phyloP scores from a whole-genome alignment of 371 early-diverging fungal species.

The Apophysomyces elegans region DNA sequence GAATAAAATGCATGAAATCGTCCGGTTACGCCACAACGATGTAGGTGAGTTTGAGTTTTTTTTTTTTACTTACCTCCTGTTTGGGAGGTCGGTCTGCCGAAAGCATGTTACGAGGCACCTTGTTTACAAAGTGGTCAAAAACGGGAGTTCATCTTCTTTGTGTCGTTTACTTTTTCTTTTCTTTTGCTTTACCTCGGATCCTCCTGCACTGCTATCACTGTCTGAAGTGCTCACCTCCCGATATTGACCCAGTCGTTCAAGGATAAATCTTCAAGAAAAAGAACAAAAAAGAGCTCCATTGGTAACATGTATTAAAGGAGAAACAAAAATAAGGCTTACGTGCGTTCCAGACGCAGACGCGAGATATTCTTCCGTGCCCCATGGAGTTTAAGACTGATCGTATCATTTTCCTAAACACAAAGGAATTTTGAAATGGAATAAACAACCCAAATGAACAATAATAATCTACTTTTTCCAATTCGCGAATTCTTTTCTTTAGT shows the following conservation, averaged over 20 bases:
- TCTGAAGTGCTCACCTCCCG: not conserved
- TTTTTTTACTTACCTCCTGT: not conserved
- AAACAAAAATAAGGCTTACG: not conserved
- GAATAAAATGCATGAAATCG: not conserved
- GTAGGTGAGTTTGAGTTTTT: not conserved
- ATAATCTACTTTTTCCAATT: not conserved
- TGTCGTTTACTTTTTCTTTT: not conserved
- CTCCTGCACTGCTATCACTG: not conserved
- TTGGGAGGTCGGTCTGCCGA: not conserved
- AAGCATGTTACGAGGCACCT: not conserved
- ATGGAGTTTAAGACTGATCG: not conserved
- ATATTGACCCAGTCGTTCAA: not conserved
- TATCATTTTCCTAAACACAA: not conserved
- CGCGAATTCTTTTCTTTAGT: slow-evolving; percentile 1
- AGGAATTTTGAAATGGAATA: not conserved
- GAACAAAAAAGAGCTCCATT: not conserved
- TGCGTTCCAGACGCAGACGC: slow-evolving; percentile 1
- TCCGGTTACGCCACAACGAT: too few species aligned
- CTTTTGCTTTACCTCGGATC: not conserved
- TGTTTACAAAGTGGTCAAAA: not conserved
- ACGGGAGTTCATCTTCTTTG: too few species aligned
- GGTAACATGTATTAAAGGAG: not conserved
- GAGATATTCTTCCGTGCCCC: not conserved
- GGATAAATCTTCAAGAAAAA: not conserved
- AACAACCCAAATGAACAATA: not conserved